A percentile compares a stretch with the other conserved stretches of the same genome.
Evolutionary conservation across 2,329 filamentous ascomycete species (phyloP).

Genomic region (Pyrenophora tritici-repentis): DNA sequence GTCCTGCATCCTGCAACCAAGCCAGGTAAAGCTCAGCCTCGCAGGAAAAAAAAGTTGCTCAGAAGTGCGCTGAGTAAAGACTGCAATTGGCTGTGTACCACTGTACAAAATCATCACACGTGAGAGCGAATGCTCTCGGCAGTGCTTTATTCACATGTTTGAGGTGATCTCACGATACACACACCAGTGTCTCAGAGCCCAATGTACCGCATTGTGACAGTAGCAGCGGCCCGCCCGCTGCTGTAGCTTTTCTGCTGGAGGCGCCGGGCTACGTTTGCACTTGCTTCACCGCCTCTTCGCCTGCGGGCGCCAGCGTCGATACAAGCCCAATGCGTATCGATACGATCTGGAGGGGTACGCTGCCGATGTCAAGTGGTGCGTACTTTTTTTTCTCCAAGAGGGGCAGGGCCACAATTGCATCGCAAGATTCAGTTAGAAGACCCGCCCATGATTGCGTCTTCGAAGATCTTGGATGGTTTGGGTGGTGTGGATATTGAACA

Average conservation of each 20-base stretch:
- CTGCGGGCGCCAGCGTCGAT: slow-evolving; percentile 22
- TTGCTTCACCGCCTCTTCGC: slow-evolving; percentile 45
- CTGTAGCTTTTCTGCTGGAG: slow-evolving; percentile 26
- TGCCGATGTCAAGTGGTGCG: slow-evolving; percentile 31
- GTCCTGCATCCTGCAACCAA: slow-evolving; percentile 24
- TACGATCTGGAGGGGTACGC: slow-evolving; percentile 33
- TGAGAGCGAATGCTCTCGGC: background rate
- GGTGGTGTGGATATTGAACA: slow-evolving; percentile 23
- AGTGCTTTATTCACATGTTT: slow-evolving; percentile 5
- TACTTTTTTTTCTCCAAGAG: slow-evolving; percentile 10
- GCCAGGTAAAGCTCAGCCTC: slow-evolving; percentile 20
- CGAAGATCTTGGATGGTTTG: slow-evolving; percentile 3
- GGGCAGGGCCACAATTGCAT: slow-evolving; percentile 22
- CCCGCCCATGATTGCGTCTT: slow-evolving; percentile 1
- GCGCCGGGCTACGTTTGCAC: slow-evolving; percentile 36
- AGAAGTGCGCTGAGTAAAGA: background rate
- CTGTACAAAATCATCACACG: too few relatives aligned
- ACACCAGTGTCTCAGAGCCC: slow-evolving; percentile 19
- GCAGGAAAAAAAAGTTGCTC: slow-evolving; percentile 12
- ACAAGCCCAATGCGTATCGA: slow-evolving; percentile 35
- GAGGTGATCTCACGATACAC: slow-evolving; percentile 3
- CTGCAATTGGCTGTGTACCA: background rate
- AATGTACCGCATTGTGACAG: slow-evolving; percentile 23
- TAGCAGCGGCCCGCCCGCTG: slow-evolving; percentile 31
- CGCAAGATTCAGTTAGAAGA: slow-evolving; percentile 1